Percentiles rank a stretch among this genome's conserved stretches.
phyloP scores from a whole-genome alignment of 306 rosid species.

The Alnus rubra region DNA sequence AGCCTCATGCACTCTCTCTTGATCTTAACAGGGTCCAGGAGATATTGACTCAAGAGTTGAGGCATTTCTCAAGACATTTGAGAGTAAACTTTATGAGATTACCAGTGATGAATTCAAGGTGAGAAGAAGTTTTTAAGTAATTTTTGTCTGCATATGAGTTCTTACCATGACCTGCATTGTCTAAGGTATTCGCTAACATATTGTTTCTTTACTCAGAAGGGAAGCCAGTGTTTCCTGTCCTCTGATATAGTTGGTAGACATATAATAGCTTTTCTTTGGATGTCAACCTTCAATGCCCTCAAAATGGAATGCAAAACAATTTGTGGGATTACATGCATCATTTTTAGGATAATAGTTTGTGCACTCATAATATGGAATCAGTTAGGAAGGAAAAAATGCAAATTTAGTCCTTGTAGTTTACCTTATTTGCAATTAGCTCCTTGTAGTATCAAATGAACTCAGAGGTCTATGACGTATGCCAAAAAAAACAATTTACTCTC shows the following conservation, averaged over 20 bases:
- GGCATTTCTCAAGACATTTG: slow-evolving; percentile 77
- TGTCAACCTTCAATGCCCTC: slow-evolving; percentile 23
- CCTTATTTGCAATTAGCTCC: too few relatives aligned
- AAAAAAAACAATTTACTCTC: too few relatives aligned
- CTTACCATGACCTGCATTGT: neutral
- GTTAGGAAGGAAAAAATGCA: neutral
- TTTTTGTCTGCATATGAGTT: neutral
- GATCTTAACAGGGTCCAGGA: slow-evolving; percentile 67
- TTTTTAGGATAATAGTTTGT: neutral
- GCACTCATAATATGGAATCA: neutral
- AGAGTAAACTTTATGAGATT: slow-evolving; percentile 71
- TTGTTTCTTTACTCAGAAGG: slow-evolving; percentile 14
- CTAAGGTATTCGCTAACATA: neutral
- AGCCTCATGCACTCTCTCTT: slow-evolving; percentile 22
- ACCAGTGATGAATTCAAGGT: slow-evolving; percentile 88
- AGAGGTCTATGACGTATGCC: too few relatives aligned
- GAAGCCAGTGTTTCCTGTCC: slow-evolving; percentile 14
- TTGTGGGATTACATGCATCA: slow-evolving; percentile 2
- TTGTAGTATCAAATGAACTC: too few relatives aligned
- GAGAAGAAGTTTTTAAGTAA: slow-evolving; percentile 21
- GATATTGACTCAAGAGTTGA: slow-evolving; percentile 74
- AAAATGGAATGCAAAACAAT: slow-evolving; percentile 1
- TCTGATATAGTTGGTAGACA: slow-evolving; percentile 21
- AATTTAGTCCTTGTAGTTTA: neutral
- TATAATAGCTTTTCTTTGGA: slow-evolving; percentile 12